Evolutionary conservation across 2,329 filamentous ascomycete genomes (phyloP), one percentile per base, ranked within the genome.

Genomic region (Alternaria incomplexa): DNA sequence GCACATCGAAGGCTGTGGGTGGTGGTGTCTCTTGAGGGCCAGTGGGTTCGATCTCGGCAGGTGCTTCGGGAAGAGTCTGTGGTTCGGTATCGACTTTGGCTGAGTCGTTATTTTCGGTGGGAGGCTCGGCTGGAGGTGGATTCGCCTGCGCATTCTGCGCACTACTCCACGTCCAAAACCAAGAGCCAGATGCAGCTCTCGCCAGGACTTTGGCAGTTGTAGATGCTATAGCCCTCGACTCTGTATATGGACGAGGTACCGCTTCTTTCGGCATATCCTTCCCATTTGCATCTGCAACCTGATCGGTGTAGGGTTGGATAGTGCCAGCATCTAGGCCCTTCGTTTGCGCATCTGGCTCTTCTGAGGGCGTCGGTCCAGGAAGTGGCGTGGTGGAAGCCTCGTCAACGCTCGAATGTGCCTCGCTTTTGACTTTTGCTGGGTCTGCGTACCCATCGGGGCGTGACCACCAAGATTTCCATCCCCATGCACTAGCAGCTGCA

Each of bases 381-480:
- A 83, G 61, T 5, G 82, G 81, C 5, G 81, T 83, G 47, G 65
- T 77, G 51, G 75, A 79, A 5, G 83, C 81, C 36, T 80, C 79
- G 20, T 80, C 74, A 7, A 70, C 71, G 36, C 72, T 70, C 17
- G 65, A 70, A 43, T 69, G 62, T 62, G 67, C 63, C 45, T 61
- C 74, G 22, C 64, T 71, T 60, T 62, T 77, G n/a, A 72, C 67
- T 57, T 79, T 79, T 4, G 60, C 60, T n/a, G 74, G 73, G n/a
- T 83, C 81, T 15, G 73, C 61, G 60, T 84, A 83, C 2, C 80
- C 83, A 67, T 85, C 83, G 6, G 83, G 83, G 28, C 82, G 72
- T 13, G 83, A 85, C 83, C 83, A 85, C 83, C 83, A 85, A 22
- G 82, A 81, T 43, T 81, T 80, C 83, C 83, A 85, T 12, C 76